These are phyloP conservation scores for Aspergillus jensenii DNA, from an alignment of 2,329 filamentous ascomycete genomes.

Conservation along the genomic window DNA sequence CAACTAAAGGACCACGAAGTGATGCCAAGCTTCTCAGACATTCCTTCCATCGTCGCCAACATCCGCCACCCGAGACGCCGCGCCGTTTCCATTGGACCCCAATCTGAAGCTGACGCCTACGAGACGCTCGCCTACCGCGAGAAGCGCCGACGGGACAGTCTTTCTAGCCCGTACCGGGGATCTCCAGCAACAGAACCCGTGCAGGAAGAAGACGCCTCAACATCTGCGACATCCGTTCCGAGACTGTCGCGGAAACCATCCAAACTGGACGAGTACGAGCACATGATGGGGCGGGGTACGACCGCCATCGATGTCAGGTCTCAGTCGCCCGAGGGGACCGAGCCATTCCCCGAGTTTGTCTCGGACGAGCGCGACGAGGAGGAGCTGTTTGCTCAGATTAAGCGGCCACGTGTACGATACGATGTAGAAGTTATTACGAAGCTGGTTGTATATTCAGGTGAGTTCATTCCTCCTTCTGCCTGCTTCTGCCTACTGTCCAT, in stretches of 20 bases:
- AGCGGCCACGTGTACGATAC: conserved; percentile 86
- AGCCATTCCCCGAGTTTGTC: conserved; percentile 30
- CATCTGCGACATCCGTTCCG: conserved; percentile 33
- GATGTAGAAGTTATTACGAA: conserved; percentile 99
- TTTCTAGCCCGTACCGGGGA: conserved; percentile 40
- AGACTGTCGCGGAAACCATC: conserved; percentile 46
- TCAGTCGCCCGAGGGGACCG: conserved; percentile 22
- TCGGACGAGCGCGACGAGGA: conserved; percentile 57
- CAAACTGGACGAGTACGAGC: conserved; percentile 64
- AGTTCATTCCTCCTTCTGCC: conserved; percentile 27
- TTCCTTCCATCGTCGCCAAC: conserved; percentile 77
- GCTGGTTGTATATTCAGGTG: conserved; percentile 89
- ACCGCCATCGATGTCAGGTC: conserved; percentile 33
- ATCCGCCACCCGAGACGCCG: conserved; percentile 77
- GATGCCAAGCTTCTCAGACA: conserved; percentile 82
- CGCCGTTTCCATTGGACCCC: conserved; percentile 85
- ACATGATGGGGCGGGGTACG: conserved; percentile 69
- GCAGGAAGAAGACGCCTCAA: conserved; percentile 22
- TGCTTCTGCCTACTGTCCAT: neutral
- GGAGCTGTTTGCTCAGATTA: conserved; percentile 80
- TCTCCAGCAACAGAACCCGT: conserved; percentile 26
- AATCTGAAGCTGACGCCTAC: conserved; percentile 94
- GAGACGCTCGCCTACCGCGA: conserved; percentile 92
- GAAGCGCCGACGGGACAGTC: conserved; percentile 61
- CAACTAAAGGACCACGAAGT: conserved; percentile 79